These are phyloP conservation scores for Hypoxylon lienhwacheense DNA, from an alignment of 495 filamentous ascomycete genomes.

Conservation along the genomic window DNA sequence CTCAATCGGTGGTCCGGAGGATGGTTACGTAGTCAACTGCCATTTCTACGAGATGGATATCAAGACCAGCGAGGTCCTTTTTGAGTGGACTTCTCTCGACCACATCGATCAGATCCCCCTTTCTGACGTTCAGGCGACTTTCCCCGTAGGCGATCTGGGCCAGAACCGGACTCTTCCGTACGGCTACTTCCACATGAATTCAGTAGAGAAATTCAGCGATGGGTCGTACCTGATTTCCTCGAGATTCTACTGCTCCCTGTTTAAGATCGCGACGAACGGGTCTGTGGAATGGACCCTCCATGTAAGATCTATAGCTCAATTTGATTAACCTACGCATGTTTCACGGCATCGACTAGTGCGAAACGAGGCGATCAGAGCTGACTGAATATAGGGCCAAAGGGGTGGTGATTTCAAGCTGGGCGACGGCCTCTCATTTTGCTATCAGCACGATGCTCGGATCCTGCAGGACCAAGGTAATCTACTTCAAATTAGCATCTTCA, in stretches of 20 bases:
- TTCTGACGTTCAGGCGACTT: conserved; percentile 14
- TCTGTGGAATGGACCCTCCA: conserved; percentile 24
- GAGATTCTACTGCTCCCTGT: conserved; percentile 24
- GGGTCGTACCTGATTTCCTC: conserved; percentile 28
- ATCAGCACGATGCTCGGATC: conserved; percentile 28
- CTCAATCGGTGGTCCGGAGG: conserved; percentile 38
- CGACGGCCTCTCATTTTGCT: conserved; percentile 12
- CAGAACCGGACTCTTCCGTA: conserved; percentile 19
- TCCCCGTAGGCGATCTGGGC: conserved; percentile 17
- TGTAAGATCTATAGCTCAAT: conserved; percentile 7
- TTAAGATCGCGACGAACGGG: conserved; percentile 19
- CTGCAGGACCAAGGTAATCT: neutral
- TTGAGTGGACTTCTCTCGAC: conserved; percentile 13
- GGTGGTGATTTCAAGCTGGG: conserved; percentile 26
- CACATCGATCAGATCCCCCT: conserved; percentile 26
- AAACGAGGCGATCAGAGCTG: too few relatives aligned
- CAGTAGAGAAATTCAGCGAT: conserved; percentile 22
- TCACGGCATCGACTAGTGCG: too few relatives aligned
- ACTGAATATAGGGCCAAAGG: conserved; percentile 10
- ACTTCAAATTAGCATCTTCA: conserved; percentile 24
- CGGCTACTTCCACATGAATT: conserved; percentile 30
- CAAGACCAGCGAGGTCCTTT: conserved; percentile 24
- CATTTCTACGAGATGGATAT: conserved; percentile 27
- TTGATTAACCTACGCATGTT: too few relatives aligned
- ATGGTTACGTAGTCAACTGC: conserved; percentile 28